phyloP scores from a whole-genome alignment of 257 asterid species.

The Oldenlandia corymbosa region DNA sequence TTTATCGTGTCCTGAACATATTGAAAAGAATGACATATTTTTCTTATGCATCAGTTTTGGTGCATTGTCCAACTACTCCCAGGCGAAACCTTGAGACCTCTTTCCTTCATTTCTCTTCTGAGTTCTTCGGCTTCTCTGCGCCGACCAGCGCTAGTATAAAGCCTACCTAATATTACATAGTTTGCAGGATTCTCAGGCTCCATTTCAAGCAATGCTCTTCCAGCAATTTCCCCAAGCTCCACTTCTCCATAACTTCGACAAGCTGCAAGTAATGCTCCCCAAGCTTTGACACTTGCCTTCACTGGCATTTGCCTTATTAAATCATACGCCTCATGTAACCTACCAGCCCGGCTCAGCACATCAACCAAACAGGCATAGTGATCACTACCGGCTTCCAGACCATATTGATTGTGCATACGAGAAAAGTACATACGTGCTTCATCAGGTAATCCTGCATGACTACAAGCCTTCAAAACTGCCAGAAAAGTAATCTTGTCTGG shows the following conservation, averaged over 20 bases:
- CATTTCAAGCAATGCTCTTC: conserved; percentile 37
- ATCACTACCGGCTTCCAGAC: conserved; percentile 35
- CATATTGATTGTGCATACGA: conserved; percentile 22
- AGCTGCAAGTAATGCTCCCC: conserved; percentile 54
- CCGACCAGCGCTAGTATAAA: conserved; percentile 31
- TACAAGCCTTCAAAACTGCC: conserved; percentile 47
- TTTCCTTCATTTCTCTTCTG: conserved; percentile 36
- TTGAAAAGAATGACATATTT: no score
- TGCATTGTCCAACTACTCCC: conserved; percentile 45
- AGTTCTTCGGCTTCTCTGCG: conserved; percentile 29
- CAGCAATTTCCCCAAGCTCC: conserved; percentile 47
- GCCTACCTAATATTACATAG: conserved; percentile 34
- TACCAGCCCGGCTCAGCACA: conserved; percentile 43
- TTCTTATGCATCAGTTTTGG: no score
- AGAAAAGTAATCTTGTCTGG: conserved; percentile 44
- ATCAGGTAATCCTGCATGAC: conserved; percentile 44
- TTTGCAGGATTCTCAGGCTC: conserved; percentile 50
- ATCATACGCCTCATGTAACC: conserved; percentile 37
- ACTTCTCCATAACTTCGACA: conserved; percentile 46
- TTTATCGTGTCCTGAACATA: no score
- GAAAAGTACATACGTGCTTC: conserved; percentile 34
- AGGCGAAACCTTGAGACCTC: conserved; percentile 33
- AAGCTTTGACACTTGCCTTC: conserved; percentile 43
- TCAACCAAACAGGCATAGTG: conserved; percentile 48
- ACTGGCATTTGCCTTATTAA: conserved; percentile 35